A percentile compares a stretch with the other conserved stretches of the same genome.
phyloP scores from a whole-genome alignment of 805 yeast genomes.

The Metschnikowia corniflorae region DNA sequence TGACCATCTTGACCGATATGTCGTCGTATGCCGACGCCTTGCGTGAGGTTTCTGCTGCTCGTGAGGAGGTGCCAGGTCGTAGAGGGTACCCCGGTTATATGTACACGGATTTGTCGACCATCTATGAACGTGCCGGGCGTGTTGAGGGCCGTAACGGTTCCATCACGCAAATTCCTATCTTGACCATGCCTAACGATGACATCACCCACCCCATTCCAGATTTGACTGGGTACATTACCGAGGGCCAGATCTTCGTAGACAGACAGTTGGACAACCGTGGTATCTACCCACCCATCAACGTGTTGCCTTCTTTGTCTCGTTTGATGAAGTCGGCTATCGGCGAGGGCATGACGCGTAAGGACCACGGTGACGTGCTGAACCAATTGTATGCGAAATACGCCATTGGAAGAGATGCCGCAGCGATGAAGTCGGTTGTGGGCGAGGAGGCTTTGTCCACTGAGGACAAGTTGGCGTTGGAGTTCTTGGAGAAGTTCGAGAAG shows the following conservation, averaged over 20 bases:
- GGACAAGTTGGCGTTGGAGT: conserved; percentile 95
- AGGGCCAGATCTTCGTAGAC: conserved; percentile 97
- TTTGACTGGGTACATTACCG: conserved; percentile 98
- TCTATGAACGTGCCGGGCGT: conserved; percentile 99
- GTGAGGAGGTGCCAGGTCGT: conserved; percentile 99
- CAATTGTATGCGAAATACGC: conserved; percentile 99
- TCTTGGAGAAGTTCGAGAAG: conserved; percentile 96
- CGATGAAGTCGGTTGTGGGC: conserved; percentile 99
- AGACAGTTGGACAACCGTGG: conserved; percentile 96
- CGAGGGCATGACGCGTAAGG: conserved; percentile 99
- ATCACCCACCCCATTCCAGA: conserved; percentile 99
- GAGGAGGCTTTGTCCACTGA: conserved; percentile 98
- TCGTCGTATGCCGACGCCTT: conserved; percentile 99
- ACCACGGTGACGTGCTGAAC: conserved; percentile 98
- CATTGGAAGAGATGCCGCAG: conserved; percentile 99
- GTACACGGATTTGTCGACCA: conserved; percentile 99
- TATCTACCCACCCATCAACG: conserved; percentile 98
- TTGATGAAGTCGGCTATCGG: conserved; percentile 99
- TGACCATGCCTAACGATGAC: conserved; percentile 99
- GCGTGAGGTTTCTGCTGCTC: conserved; percentile 99
- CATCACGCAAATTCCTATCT: conserved; percentile 96
- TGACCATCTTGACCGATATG: conserved; percentile 98
- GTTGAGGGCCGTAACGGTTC: conserved; percentile 99
- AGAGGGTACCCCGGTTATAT: conserved; percentile 99
- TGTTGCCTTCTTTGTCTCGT: conserved; percentile 94